Base-by-base conservation (phyloP, 371 early-diverging fungal species). In the Mucor ambiguus region DNA sequence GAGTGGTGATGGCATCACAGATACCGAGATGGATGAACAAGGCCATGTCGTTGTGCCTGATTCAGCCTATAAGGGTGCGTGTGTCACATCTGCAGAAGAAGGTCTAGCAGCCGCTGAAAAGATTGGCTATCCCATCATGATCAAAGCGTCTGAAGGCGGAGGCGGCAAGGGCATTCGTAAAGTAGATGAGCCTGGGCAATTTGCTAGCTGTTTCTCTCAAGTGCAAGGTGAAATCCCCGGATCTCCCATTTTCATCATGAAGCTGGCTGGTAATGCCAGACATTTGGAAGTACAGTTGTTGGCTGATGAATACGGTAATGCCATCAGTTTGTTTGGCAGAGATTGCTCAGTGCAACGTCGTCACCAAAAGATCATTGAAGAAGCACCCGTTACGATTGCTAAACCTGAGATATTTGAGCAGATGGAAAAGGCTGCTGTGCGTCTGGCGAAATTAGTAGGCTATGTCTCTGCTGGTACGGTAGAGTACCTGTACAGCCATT, bases 311-410 rank as follows among this genome's bases (percentile, higher is more conserved):
- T 92, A 97, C 73, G 98, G 98, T 59, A 96, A 98, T 70, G 97
- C 95, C 14, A 96, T 98, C 76, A 95, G 98, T 48, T 88, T 99
- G 71, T 99, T 98, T 76, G 98, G 96, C 38, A 87, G 99, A 64
- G 99, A 99, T 82, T 99, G 99, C 78, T 97, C 98, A 10, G 96
- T 98, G 20, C 99, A 99, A 85, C 90, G 99, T 68, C 89, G 99
- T 68, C 98, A 99, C 75, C 99, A 95, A 81, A 94, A 94, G 87
- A 95, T 94, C 68, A 94, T 96, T 52, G 96, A 96, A 82, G 96
- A 95, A 83, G 98, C 98, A 3, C 98, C 98, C 1, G 95, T 96
- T 52, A 94, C 92, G 30, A 92, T 96, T 64, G 98, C 98, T 63
- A 86, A 89, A 63, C 85, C 85, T 4, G 92, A 92, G 28, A 85